A percentile compares a stretch with the other conserved stretches of the same genome.
Evolutionary conservation across 306 rosid species (phyloP).

Genomic region (Quercus engelmannii): DNA sequence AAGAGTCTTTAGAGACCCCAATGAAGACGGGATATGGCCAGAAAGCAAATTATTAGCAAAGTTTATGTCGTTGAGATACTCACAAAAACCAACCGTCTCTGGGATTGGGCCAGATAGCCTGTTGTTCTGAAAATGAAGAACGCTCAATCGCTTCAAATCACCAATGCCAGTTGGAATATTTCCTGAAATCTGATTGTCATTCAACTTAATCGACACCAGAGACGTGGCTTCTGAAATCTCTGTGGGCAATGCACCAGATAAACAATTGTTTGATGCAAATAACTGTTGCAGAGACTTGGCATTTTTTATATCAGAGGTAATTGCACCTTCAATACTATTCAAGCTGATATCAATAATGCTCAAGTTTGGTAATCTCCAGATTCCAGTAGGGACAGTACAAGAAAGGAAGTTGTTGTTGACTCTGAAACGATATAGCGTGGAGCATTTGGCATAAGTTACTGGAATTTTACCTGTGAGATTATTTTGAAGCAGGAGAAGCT

Average conservation of each 20-base stretch:
- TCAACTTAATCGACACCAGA: slow-evolving; percentile 41
- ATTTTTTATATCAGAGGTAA: slow-evolving; percentile 45
- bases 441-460: slow-evolving; percentile 46
- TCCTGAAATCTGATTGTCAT: slow-evolving; percentile 54
- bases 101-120: slow-evolving; percentile 60
- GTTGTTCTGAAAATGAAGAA: slow-evolving; percentile 54
- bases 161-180: slow-evolving; percentile 54
- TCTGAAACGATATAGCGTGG: slow-evolving; percentile 46
- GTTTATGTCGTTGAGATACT: slow-evolving; percentile 43
- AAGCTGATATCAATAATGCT: slow-evolving; percentile 51
- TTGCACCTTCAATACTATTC: slow-evolving; percentile 56
- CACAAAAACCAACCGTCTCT: slow-evolving; percentile 50
- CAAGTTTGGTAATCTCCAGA: slow-evolving; percentile 70
- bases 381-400: slow-evolving; percentile 53
- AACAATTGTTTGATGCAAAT: slow-evolving; percentile 37
- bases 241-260: slow-evolving; percentile 56
- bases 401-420: slow-evolving; percentile 69
- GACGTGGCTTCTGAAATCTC: slow-evolving; percentile 52
- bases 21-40: slow-evolving; percentile 50
- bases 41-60: slow-evolving; percentile 49
- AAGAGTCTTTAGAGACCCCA: slow-evolving; percentile 54
- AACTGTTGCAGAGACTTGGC: slow-evolving; percentile 48
- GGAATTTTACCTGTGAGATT: slow-evolving; percentile 79
- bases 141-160: slow-evolving; percentile 42
- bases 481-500: slow-evolving; percentile 66